phyloP scores from a whole-genome alignment of 1,139 yeast genomes.

The Yamadazyma siamensis region DNA sequence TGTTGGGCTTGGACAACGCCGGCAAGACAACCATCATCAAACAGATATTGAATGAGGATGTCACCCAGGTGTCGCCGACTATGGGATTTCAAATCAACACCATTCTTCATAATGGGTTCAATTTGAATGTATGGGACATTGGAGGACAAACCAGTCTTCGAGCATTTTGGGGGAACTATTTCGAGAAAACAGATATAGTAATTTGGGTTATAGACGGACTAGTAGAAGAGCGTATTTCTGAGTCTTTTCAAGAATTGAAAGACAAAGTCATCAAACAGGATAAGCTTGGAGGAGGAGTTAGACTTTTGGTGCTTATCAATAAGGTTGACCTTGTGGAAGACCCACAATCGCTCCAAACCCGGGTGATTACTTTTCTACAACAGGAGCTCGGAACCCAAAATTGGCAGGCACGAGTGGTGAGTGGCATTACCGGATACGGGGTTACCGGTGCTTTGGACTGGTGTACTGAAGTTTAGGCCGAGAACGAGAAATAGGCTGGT shows the following conservation, averaged over 20 bases:
- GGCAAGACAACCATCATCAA: constrained; percentile 84
- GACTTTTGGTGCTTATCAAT: constrained; percentile 51
- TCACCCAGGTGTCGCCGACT: constrained; percentile 42
- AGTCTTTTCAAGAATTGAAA: constrained; percentile 62
- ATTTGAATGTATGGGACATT: constrained; percentile 70
- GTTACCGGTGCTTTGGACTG: constrained; percentile 39
- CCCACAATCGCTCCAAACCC: constrained; percentile 13
- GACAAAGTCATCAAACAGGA: constrained; percentile 62
- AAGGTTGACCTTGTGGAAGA: constrained; percentile 50
- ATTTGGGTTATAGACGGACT: constrained; percentile 91
- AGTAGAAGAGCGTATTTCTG: constrained; percentile 58
- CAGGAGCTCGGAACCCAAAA: constrained; percentile 18
- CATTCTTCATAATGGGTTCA: constrained; percentile 23
- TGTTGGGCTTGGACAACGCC: constrained; percentile 83
- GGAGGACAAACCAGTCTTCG: constrained; percentile 83
- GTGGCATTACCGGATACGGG: constrained; percentile 59
- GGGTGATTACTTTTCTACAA: constrained; percentile 21
- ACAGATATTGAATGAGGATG: constrained; percentile 52
- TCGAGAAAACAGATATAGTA: constrained; percentile 77
- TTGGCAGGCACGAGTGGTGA: constrained; percentile 42
- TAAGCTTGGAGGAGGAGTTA: constrained; percentile 58
- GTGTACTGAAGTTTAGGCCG: too few relatives aligned
- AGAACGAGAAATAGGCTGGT: too few relatives aligned
- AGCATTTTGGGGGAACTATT: constrained; percentile 88
- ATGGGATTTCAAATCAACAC: constrained; percentile 53